phyloP scores from a whole-genome alignment of 23 red algal species.

The Gracilaria vermiculophylla region DNA sequence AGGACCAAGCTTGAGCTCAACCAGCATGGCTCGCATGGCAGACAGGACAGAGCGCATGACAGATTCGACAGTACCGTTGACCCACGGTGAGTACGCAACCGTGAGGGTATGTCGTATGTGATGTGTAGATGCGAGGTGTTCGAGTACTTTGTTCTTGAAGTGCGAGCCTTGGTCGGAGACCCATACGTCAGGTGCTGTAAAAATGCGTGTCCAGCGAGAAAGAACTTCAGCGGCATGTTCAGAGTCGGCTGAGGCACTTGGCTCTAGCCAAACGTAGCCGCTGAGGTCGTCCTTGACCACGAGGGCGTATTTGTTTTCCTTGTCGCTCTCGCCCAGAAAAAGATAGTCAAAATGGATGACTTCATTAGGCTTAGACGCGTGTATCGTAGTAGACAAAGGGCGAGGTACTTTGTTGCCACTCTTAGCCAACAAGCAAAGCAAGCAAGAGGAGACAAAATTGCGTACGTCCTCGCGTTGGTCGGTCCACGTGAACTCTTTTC shows the following conservation, averaged over 20 bases:
- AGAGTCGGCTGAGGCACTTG: not conserved
- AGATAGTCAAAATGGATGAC: conserved; percentile 37
- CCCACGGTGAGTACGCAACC: not conserved
- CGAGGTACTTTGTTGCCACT: not conserved
- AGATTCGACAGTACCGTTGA: not conserved
- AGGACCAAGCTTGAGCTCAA: not conserved
- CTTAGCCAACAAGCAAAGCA: not conserved
- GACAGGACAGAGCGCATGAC: conserved; percentile 21
- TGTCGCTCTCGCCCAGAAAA: not conserved
- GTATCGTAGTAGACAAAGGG: not conserved
- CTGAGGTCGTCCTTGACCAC: conserved; percentile 12
- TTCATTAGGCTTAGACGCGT: not conserved
- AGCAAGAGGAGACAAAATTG: not conserved
- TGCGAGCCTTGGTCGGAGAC: conserved; percentile 27
- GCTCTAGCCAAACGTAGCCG: conserved; percentile 6
- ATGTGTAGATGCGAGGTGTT: not conserved
- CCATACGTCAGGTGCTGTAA: not conserved
- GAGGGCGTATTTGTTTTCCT: not conserved
- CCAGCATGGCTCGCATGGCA: not conserved
- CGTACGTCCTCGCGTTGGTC: not conserved
- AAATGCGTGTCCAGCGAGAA: not conserved
- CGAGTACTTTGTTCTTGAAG: not conserved
- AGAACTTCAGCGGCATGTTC: not conserved
- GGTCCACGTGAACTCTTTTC: too few relatives aligned
- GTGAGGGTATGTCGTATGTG: not conserved